Base-by-base conservation (phyloP, 805 yeast genomes). In the Wickerhamiella nectarea region DNA sequence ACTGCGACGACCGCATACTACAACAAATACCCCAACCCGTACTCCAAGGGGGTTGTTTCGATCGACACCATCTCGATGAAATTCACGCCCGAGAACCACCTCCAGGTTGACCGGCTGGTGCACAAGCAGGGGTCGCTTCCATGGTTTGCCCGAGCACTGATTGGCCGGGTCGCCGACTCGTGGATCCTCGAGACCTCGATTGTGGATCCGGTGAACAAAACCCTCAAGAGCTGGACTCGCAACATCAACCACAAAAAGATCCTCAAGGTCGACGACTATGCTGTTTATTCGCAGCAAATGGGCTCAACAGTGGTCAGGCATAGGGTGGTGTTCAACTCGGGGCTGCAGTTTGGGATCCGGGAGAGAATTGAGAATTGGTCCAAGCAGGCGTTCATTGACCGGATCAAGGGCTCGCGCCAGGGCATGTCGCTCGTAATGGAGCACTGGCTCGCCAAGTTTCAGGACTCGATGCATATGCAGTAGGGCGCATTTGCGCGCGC, bases 291-390 rank as follows among this genome's bases (percentile, higher is more conserved):
- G 11, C 46, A 50, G 40, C 52, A 28, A 36, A 44, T 44, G 38
- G 36, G 34, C 4, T 22, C 37, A 31, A 77, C 82, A 0, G 51
- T 55, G 5, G 82, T 80, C 6, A 59, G 66, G 11, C 73, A 76
- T 44, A 64, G 69, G 34, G 95, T 84, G 15, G 74, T 72, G 51
- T 82, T 87, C 43, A 35, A 24, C 7, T 48, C 51, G 50, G 71
- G 79, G 15, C 74, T 84, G 24, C 82, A 82, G 34, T 76, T 85
- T 53, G 71, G 67, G 1, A 67, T 87, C 52, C 79, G 75, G 55
- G 75, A 76, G 55, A 69, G 78, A 50, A 82, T 87, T 42, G 97
- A 87, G 60, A 67, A 68, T 26, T 85, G 95, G 94, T 76, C 93
- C 22, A 76, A 73, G 53, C 68, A 68, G 17, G 72, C 71, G 58